Conservation (phyloP, 176 grass and related monocot species). For the Microstegium vimineum region DNA sequence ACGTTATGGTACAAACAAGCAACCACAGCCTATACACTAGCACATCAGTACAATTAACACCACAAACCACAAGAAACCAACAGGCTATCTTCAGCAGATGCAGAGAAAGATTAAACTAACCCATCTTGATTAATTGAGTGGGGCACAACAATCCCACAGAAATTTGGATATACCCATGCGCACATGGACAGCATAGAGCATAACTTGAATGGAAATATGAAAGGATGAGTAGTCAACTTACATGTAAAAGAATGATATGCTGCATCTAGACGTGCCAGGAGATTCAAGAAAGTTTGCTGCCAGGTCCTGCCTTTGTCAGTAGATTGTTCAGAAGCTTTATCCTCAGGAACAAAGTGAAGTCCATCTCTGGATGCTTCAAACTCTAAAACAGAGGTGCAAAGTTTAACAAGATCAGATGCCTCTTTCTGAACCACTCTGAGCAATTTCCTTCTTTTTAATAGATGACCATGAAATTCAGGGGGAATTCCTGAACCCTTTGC, state of each 20-base stretch:
- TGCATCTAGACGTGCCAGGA: conserved; percentile 67
- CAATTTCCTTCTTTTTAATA: conserved; percentile 73
- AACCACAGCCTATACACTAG: conserved; percentile 5
- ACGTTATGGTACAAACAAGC: not conserved
- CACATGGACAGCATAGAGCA: conserved; percentile 5
- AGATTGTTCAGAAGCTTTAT: conserved; percentile 60
- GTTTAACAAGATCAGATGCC: conserved; percentile 70
- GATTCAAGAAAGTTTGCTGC: conserved; percentile 78
- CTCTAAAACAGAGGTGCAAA: conserved; percentile 80
- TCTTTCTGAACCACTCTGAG: conserved; percentile 57
- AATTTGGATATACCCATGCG: conserved; percentile 3
- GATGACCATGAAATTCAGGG: conserved; percentile 74
- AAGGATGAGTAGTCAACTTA: conserved; percentile 43
- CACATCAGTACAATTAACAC: conserved; percentile 13
- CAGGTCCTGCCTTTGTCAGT: conserved; percentile 62
- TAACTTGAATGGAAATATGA: conserved; percentile 19
- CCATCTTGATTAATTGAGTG: conserved; percentile 10
- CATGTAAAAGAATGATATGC: conserved; percentile 81
- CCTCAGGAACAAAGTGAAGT: conserved; percentile 59
- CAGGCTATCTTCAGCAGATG: not conserved
- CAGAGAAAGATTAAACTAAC: not conserved
- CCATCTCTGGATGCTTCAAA: conserved; percentile 95
- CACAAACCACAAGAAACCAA: not conserved
- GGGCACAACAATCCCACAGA: not conserved
- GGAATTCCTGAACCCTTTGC: conserved; percentile 73